These are phyloP conservation scores for Xylogone sp. DNA, from an alignment of 2,329 filamentous ascomycete species.

Conservation along the genomic window DNA sequence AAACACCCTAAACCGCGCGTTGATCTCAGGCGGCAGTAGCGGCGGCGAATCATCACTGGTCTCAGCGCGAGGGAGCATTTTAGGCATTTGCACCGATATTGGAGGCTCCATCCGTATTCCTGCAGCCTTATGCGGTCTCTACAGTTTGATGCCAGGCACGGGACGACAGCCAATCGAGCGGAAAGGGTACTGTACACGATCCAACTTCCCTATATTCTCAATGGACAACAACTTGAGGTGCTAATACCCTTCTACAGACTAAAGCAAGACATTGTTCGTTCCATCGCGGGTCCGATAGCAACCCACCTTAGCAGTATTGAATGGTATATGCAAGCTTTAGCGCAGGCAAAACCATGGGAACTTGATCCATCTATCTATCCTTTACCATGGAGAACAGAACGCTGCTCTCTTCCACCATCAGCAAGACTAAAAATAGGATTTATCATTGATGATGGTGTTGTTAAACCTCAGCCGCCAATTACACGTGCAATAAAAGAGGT, in stretches of 20 bases:
- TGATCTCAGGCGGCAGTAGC: slow-evolving; percentile 56
- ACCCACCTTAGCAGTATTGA: not conserved
- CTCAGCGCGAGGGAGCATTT: slow-evolving; percentile 34
- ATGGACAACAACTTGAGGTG: not conserved
- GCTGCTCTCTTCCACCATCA: slow-evolving; percentile 20
- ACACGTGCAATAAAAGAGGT: slow-evolving; percentile 48
- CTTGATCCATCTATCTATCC: slow-evolving; percentile 45
- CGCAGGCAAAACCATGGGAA: slow-evolving; percentile 37
- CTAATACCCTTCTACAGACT: not conserved
- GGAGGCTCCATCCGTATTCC: slow-evolving; percentile 37
- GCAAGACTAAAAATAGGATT: slow-evolving; percentile 52
- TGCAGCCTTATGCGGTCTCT: slow-evolving; percentile 9
- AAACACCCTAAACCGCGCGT: slow-evolving; percentile 20
- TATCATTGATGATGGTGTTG: slow-evolving; percentile 37
- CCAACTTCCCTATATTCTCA: not conserved
- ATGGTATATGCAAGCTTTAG: not conserved
- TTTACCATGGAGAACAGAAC: slow-evolving; percentile 40
- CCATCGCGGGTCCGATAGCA: not conserved
- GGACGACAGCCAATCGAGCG: slow-evolving; percentile 1
- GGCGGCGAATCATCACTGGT: slow-evolving; percentile 54
- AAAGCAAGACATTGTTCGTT: not conserved
- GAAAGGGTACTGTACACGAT: not conserved
- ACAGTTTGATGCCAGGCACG: slow-evolving; percentile 3
- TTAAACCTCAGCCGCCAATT: slow-evolving; percentile 2
- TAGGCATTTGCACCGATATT: slow-evolving; percentile 39